Percentiles rank a stretch among this genome's conserved stretches.
These are phyloP conservation scores for Kappamyces sp. DNA, from an alignment of 192 early-diverging fungal species.

Conservation along the genomic window DNA sequence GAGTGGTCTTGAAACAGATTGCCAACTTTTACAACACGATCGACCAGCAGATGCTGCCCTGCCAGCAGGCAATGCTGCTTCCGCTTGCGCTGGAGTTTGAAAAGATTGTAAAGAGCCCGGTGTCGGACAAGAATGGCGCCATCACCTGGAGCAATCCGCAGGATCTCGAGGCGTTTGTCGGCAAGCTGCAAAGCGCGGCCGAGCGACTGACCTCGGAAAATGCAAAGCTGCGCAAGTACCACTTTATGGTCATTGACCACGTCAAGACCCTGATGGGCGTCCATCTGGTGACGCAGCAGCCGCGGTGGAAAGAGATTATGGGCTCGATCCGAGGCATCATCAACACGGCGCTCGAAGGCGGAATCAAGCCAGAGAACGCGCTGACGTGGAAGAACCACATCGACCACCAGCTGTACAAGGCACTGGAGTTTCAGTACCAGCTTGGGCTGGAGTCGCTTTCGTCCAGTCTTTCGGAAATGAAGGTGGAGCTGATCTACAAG, in stretches of 20 bases:
- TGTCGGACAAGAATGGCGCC: constrained; percentile 12
- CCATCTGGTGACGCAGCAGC: constrained; percentile 43
- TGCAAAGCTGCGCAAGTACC: constrained; percentile 36
- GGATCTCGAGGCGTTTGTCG: constrained; percentile 43
- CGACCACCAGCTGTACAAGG: constrained; percentile 57
- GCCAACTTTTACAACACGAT: constrained; percentile 62
- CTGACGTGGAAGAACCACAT: constrained; percentile 48
- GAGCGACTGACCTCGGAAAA: constrained; percentile 42
- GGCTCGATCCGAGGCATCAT: constrained; percentile 35
- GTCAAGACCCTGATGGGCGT: constrained; percentile 33
- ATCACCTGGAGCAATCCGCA: constrained; percentile 36
- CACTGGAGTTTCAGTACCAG: constrained; percentile 46
- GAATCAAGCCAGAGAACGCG: constrained; percentile 33
- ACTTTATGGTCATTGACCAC: constrained; percentile 35
- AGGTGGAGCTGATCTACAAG: constrained; percentile 50
- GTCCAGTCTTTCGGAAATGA: constrained; percentile 47
- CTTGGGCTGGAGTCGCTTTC: constrained; percentile 43
- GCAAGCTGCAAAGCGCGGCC: constrained; percentile 34
- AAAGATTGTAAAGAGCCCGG: constrained; percentile 39
- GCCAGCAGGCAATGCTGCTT: constrained; percentile 50
- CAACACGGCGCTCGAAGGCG: constrained; percentile 28
- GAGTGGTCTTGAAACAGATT: constrained; percentile 50
- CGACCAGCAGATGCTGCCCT: constrained; percentile 53
- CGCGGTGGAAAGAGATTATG: constrained; percentile 49
- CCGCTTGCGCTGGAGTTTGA: constrained; percentile 49